Conservation (phyloP, 2,329 filamentous ascomycete species). For the Leptographium procerum region DNA sequence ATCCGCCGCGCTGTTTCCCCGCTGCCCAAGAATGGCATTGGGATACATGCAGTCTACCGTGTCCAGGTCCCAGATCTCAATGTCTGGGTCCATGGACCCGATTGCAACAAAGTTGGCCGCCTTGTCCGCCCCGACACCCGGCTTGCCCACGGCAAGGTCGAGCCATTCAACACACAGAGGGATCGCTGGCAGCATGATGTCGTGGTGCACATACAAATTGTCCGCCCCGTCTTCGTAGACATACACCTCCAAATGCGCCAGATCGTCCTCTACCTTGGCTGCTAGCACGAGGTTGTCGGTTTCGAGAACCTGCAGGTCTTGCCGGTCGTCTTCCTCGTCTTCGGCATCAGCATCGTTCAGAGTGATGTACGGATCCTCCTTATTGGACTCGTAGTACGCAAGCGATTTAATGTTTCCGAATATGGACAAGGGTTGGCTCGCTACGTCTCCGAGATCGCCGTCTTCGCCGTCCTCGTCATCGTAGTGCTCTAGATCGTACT, state of each 20-base stretch:
- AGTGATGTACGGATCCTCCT: conserved; percentile 94
- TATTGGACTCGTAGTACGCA: conserved; percentile 86
- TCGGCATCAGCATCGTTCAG: conserved; percentile 55
- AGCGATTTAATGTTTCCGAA: conserved; percentile 92
- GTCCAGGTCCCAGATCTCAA: conserved; percentile 96
- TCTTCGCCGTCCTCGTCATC: conserved; percentile 67
- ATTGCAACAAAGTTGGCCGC: conserved; percentile 88
- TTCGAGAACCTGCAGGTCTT: conserved; percentile 85
- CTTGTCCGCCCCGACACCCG: conserved; percentile 46
- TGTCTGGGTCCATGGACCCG: conserved; percentile 95
- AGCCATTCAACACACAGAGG: conserved; percentile 94
- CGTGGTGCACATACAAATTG: conserved; percentile 98
- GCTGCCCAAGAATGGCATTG: conserved; percentile 83
- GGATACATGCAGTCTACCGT: conserved; percentile 97
- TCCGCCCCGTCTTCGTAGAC: conserved; percentile 93
- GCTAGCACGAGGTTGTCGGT: conserved; percentile 89
- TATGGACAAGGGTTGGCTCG: conserved; percentile 63
- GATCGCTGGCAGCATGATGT: conserved; percentile 97
- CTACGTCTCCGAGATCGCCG: conserved; percentile 38
- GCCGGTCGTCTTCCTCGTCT: conserved; percentile 74
- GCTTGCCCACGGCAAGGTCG: conserved; percentile 75
- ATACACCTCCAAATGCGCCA: conserved; percentile 92
- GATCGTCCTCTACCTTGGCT: conserved; percentile 91
- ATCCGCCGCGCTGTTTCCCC: conserved; percentile 10
- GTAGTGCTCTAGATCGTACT: conserved; percentile 94